Base-by-base conservation (phyloP, 768 basidiomycete genomes). In the Ramaria sp. region DNA sequence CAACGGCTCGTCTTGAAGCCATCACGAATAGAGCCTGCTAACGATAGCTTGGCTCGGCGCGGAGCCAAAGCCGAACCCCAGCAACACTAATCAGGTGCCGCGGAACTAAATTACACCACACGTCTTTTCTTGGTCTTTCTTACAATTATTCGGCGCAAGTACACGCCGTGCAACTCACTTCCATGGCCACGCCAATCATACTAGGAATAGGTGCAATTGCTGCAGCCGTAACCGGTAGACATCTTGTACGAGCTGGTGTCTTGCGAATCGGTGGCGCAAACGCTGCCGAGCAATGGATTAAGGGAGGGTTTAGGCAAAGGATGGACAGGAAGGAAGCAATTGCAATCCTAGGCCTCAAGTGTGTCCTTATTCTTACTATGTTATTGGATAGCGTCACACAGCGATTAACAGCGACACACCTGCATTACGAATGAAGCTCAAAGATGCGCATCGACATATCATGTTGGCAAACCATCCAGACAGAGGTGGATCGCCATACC, bases 401-500 rank as follows among this genome's bases (percentile, higher is more conserved):
- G 43, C 33, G n/a, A 53, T 51, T 53, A 7, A 1, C 66, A 99
- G 95, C 71, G 95, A 98, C 61, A 82, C 83, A 17, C 78, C 89
- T 10, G 75, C 75, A 56, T 72, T 95, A n/a, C 79, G 81, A n/a
- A 80, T 67, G 53, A 82, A 77, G 68, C 69, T 97, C 58, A 97
- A 97, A 73, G 95, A 97, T 63, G 93, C 96, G 0, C 96, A 99
- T 72, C 83, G 95, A 55, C 82, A 87, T 38, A 89, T 99, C 63
- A 99, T 99, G 96, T 79, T 98, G 51, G 89, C 92, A 30, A 99
- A 99, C 72, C 96, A 99, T 73, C 96, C 96, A 11, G 96, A 99
- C 75, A 79, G 96, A 60, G 96, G 96, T 34, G 96, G 96, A 31
- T 90, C 93, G n/a, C 96, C 96, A 7, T 99, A 97, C 71, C 73